A percentile compares a stretch with the other conserved stretches of the same genome.
Conservation (phyloP, 306 rosid species). For the Acacia acuminata region DNA sequence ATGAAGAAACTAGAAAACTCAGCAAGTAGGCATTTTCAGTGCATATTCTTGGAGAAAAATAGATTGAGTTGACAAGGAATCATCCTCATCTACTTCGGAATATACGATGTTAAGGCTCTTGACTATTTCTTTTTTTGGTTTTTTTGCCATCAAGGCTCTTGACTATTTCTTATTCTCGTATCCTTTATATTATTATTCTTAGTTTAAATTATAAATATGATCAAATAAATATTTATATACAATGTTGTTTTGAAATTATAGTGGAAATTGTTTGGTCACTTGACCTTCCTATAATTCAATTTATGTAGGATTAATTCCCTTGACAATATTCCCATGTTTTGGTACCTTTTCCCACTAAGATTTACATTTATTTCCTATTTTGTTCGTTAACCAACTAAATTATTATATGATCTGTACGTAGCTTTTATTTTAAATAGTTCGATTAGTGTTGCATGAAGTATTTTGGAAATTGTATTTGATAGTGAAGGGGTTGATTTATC, state of each 20-base stretch:
- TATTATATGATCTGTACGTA: neutral
- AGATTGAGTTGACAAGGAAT: constrained; percentile 16
- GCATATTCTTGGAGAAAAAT: constrained; percentile 26
- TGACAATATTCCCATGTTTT: neutral
- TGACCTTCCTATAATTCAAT: neutral
- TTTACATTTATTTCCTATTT: no score
- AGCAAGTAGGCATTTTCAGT: constrained; percentile 24
- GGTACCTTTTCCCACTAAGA: no score
- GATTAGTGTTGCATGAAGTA: neutral
- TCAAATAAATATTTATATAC: neutral
- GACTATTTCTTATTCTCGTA: neutral
- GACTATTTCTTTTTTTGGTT: neutral
- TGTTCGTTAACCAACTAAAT: no score
- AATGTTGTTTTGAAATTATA: neutral
- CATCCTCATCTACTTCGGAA: neutral
- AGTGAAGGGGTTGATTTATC: neutral
- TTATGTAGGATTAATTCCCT: neutral
- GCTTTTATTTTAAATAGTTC: neutral
- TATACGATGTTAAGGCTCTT: neutral
- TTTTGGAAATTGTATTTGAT: neutral
- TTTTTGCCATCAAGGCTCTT: neutral
- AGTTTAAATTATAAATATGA: neutral
- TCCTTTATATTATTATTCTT: neutral
- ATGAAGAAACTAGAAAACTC: neutral
- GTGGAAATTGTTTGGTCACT: neutral